Evolutionary conservation across 2,329 filamentous ascomycete genomes (phyloP), one percentile per base, ranked within the genome.

Genomic region (Trichoderma brevicompactum): DNA sequence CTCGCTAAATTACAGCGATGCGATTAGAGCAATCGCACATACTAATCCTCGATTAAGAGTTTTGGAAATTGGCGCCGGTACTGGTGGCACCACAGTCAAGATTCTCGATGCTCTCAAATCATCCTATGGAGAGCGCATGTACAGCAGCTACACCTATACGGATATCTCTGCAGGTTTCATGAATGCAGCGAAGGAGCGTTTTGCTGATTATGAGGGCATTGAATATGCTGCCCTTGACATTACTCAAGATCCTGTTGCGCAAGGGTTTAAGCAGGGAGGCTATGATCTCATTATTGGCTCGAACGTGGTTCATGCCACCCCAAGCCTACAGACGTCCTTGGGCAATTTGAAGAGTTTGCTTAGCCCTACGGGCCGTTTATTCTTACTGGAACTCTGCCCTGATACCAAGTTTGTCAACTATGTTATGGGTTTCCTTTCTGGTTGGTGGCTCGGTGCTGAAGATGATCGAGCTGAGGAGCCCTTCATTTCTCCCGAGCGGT

Each of bases 41-140:
- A 46, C 28, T 19, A 38, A 68, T 19, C 52, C 62, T 48, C 13
- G 41, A 7, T 23, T 60, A 9, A 71, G 74, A 3, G 72, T 81
- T 44, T 70, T 82, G 0, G 80, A 82, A 64, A 72, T 81, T 15
- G 80, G 79, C 2, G 78, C 76, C 1, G 79, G 79, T 1, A 81
- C 76, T 0, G 78, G 78, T 5, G 72, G 72, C 8, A 72, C 76
- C 7, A 77, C 77, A 0, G 69, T 73, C 2, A 64, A 60, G 1
- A 70, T 82, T 5, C 69, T 83, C 3, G 56, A 65, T 1, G 64
- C 65, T 9, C 67, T 74, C 3, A 58, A 48, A 8, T 53, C 66
- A 28, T 54, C 60, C 1, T 58, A 65, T 32, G 68, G 69, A 8
- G 66, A 64, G 9, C 59, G 67, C 5, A 58, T 70, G 40, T 74